These are phyloP conservation scores for Candida succiphila DNA, from an alignment of 805 yeast species.

Conservation along the genomic window DNA sequence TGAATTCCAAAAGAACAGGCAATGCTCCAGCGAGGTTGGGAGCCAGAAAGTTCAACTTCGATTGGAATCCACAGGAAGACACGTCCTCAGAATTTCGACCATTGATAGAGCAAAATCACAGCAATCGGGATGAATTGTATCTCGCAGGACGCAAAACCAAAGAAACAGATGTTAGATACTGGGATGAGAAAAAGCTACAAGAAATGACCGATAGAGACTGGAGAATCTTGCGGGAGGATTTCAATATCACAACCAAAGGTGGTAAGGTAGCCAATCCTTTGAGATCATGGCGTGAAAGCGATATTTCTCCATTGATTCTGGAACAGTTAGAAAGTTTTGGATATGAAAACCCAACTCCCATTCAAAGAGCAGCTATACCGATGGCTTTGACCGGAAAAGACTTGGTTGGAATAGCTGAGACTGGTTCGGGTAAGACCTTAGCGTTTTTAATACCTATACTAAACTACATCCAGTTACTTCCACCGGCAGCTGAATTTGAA, in stretches of 20 bases:
- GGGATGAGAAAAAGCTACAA: slow-evolving; percentile 57
- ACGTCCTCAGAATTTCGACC: slow-evolving; percentile 40
- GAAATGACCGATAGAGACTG: slow-evolving; percentile 81
- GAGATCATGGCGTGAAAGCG: slow-evolving; percentile 63
- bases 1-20: too few species aligned
- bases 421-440: slow-evolving; percentile 93
- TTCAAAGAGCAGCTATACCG: slow-evolving; percentile 85
- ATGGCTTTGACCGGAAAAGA: slow-evolving; percentile 50
- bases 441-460: slow-evolving; percentile 72
- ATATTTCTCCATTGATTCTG: slow-evolving; percentile 32
- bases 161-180: slow-evolving; percentile 26
- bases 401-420: slow-evolving; percentile 84
- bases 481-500: slow-evolving; percentile 39
- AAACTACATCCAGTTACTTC: slow-evolving; percentile 38
- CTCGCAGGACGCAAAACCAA: slow-evolving; percentile 11
- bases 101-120: slow-evolving; percentile 17
- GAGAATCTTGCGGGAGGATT: slow-evolving; percentile 80
- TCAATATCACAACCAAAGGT: slow-evolving; percentile 48
- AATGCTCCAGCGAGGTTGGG: too few species aligned
- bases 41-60: slow-evolving; percentile 43
- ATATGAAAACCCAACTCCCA: slow-evolving; percentile 72
- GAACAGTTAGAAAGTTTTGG: slow-evolving; percentile 27
- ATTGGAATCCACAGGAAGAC: slow-evolving; percentile 64
- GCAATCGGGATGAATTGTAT: too few species aligned
- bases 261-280: slow-evolving; percentile 48